Conservation (phyloP, 1,284 basidiomycete genomes). For the Retiboletus flavoniger region DNA sequence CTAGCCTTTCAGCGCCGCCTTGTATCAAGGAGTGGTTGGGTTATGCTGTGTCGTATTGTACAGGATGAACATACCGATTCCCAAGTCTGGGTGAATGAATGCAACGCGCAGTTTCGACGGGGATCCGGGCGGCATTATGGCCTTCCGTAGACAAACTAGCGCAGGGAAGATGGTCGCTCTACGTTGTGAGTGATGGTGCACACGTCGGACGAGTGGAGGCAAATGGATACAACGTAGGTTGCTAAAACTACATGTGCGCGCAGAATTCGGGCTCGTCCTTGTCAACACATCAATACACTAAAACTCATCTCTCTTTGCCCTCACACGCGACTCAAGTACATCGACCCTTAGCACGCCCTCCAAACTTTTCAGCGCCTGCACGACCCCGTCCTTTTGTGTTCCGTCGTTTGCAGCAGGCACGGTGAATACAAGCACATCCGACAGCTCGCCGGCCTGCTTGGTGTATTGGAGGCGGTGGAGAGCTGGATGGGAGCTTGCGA, state of each 20-base stretch:
- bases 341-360: conserved; percentile 27
- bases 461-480: conserved; percentile 22
- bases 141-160: not conserved
- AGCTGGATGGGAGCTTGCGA: conserved; percentile 17
- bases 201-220: no score
- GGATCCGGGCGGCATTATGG: conserved; percentile 9
- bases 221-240: no score
- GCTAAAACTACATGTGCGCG: no score
- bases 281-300: conserved; percentile 9
- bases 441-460: conserved; percentile 28
- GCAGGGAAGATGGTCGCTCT: not conserved
- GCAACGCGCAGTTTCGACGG: conserved; percentile 53
- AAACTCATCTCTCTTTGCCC: conserved; percentile 31
- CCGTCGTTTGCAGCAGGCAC: conserved; percentile 7
- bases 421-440: conserved; percentile 24
- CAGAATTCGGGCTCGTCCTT: no score
- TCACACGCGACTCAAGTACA: conserved; percentile 22
- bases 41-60: not conserved
- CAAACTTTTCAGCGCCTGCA: conserved; percentile 19
- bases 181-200: not conserved
- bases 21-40: not conserved
- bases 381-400: conserved; percentile 12
- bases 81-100: conserved; percentile 93
- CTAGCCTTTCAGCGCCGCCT: conserved; percentile 94
- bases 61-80: conserved; percentile 69